Evolutionary conservation across 2,329 filamentous ascomycete species (phyloP), one percentile per base, ranked within the genome.

Genomic region (Neonectria coccinea): DNA sequence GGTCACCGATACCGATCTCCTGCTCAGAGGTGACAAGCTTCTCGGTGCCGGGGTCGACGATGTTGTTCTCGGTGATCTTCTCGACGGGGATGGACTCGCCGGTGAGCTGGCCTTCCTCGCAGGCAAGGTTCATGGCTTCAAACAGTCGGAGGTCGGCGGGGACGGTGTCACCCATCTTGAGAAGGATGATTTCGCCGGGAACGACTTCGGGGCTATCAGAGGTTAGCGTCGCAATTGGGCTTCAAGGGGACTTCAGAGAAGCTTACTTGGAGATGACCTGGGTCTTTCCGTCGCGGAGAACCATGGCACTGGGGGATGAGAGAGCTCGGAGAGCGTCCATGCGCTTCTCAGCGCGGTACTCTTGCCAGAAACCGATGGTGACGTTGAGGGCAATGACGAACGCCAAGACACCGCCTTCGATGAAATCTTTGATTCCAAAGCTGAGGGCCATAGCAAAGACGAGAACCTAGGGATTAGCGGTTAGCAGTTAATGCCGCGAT

Each of bases 61-160:
- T 83, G 64, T 80, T 78, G 70, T 83, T 83, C 20, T 86, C 83
- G 22, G 85, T 81, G 47, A 86, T 83, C 80, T 94, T 91, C 75
- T 89, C 87, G 27, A 92, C 89, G 7, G 91, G 89, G 16, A 91
- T 82, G 4, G 91, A 91, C 78, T 94, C 92, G 73, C 92, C 92
- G 7, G 92, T 94, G 48, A 94, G 85, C 54, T 91, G 88, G 50
- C 90, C 89, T 78, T 94, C 91, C 71, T 97, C 93, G 73, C 91
- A 93, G 66, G 89, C 88, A 50, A 94, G 84, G 76, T 96, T 95
- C 86, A 94, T 92, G 64, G 86, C 87, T 73, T 93, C 89, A 69
- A 92, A 85, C 20, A 91, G 78, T 59, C 90, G 88, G 44, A 93
- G 77, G 73, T 94, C 91, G 41, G 91, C 91, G 10, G 91, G 91